Base-by-base conservation (phyloP, 441 rosid genomes). In the Jatropha podagrica region DNA sequence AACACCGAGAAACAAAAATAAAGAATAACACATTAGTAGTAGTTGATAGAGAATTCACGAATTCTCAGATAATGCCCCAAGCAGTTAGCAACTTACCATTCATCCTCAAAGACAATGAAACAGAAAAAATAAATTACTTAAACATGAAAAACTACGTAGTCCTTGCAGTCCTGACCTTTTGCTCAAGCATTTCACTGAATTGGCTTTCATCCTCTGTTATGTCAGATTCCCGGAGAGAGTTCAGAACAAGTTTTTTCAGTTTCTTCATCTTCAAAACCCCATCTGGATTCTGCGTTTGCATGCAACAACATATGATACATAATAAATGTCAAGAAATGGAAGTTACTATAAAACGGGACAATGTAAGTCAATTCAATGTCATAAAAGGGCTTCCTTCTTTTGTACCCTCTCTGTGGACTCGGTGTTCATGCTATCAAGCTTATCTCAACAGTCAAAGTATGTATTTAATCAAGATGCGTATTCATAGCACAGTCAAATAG, bases 261-360 rank as follows among this genome's bases (percentile, higher is more conserved):
- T 91, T 93, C 81, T 81, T 89, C 88, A 88, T 83, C 91, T 88
- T 95, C 84, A 95, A 73, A 74, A 81, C 83, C 83, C 92, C 88
- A 52, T 83, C 90, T 23, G 91, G 86, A 77, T 80, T 87, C 97
- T 91, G 86, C 69, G 68, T 61, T 48, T 37, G 65, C 86, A 81
- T 73, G 75, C 23, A 61, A 32, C 12, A 74, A 54, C 60, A 48
- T 18, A 69, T 6, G 38, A 71, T 54, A 59, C 14, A 40, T 0
- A 55, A 40, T 0, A 55, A 18, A 13, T 5, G 5, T 62, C 20
- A 32, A 51, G 10, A 37, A 12, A 11, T 37, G 54, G 42, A 62
- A 5, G 42, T 27, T 32, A 72, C 37, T 41, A 9, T 9, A 14
- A 48, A 41, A 63, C 14, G 38, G 55, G 0, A 42, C 14, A 44